Percentiles rank a stretch among this genome's conserved stretches.
Evolutionary conservation across 1,139 yeast genomes (phyloP).

Genomic region (Protomyces gravidus): DNA sequence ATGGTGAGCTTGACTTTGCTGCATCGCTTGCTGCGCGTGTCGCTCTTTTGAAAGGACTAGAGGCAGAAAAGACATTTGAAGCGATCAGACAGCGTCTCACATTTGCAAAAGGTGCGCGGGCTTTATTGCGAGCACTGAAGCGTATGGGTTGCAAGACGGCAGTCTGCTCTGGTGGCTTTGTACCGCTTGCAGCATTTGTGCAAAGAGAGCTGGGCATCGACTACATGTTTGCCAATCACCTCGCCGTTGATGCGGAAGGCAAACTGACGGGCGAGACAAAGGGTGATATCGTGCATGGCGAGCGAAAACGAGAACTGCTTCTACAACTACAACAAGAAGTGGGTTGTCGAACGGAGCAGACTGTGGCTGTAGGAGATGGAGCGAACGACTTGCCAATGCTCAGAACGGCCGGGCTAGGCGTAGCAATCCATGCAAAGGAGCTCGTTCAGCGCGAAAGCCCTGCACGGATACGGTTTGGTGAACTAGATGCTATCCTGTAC

Average conservation of each 20-base stretch:
- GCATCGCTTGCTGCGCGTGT: slow-evolving; percentile 77
- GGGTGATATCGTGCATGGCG: slow-evolving; percentile 85
- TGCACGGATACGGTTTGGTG: slow-evolving; percentile 64
- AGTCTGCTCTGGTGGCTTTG: slow-evolving; percentile 91
- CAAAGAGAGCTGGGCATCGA: slow-evolving; percentile 66
- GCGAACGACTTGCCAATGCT: slow-evolving; percentile 94
- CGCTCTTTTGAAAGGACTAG: slow-evolving; percentile 67
- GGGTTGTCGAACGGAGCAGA: slow-evolving; percentile 50
- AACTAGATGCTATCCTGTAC: slow-evolving; percentile 69
- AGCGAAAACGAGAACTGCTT: slow-evolving; percentile 70
- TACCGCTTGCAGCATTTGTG: slow-evolving; percentile 77
- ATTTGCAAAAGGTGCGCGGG: slow-evolving; percentile 78
- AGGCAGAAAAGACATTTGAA: slow-evolving; percentile 68
- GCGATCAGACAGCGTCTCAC: slow-evolving; percentile 63
- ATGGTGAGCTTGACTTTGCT: slow-evolving; percentile 88
- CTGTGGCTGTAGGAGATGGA: slow-evolving; percentile 94
- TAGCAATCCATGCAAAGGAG: slow-evolving; percentile 98
- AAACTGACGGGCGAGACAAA: slow-evolving; percentile 52
- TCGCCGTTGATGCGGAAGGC: slow-evolving; percentile 43
- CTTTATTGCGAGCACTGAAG: slow-evolving; percentile 61
- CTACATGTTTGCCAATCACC: slow-evolving; percentile 80
- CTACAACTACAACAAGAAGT: slow-evolving; percentile 63
- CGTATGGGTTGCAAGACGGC: slow-evolving; percentile 65
- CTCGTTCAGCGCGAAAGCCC: slow-evolving; percentile 81
- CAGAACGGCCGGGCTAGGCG: slow-evolving; percentile 85